Evolutionary conservation across 352 stramenopile species (phyloP).

Genomic region (Phytophthora foliorum): DNA sequence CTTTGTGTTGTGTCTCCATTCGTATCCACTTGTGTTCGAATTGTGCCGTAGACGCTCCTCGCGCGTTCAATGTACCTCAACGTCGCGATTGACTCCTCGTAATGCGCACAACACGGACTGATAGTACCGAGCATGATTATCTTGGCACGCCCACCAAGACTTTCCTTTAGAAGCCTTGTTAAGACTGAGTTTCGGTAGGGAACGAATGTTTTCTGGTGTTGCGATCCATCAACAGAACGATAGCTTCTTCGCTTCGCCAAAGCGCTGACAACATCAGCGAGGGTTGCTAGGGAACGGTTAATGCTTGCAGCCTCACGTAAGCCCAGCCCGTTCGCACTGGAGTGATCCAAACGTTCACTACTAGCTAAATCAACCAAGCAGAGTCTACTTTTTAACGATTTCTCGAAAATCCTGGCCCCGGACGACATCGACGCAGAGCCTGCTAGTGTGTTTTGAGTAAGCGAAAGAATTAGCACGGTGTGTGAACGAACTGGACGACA

Average conservation of each 20-base stretch:
- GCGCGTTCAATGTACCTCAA: conserved; percentile 83
- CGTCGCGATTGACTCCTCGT: conserved; percentile 90
- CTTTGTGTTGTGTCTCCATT: conserved; percentile 43
- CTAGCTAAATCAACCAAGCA: conserved; percentile 80
- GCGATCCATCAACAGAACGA: conserved; percentile 6
- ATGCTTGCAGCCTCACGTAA: conserved; percentile 83
- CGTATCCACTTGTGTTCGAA: conserved; percentile 49
- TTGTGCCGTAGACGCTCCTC: conserved; percentile 60
- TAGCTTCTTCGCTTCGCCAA: conserved; percentile 50
- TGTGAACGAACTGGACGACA: conserved; percentile 68
- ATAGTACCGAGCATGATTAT: conserved; percentile 91
- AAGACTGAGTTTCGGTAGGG: conserved; percentile 93
- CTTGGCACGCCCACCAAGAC: conserved; percentile 82
- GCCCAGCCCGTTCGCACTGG: conserved; percentile 50
- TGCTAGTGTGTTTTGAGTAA: conserved; percentile 45
- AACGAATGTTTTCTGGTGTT: conserved; percentile 59
- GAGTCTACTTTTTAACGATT: conserved; percentile 66
- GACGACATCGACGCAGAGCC: conserved; percentile 6
- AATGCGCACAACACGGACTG: conserved; percentile 86
- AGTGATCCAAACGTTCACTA: conserved; percentile 70
- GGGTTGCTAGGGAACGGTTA: conserved; percentile 85
- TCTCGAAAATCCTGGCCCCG: not conserved
- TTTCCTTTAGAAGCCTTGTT: conserved; percentile 84
- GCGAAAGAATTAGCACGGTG: conserved; percentile 68
- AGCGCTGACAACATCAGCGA: conserved; percentile 88